phyloP scores from a whole-genome alignment of 2,329 filamentous ascomycete genomes.

The Penicillium sp. region DNA sequence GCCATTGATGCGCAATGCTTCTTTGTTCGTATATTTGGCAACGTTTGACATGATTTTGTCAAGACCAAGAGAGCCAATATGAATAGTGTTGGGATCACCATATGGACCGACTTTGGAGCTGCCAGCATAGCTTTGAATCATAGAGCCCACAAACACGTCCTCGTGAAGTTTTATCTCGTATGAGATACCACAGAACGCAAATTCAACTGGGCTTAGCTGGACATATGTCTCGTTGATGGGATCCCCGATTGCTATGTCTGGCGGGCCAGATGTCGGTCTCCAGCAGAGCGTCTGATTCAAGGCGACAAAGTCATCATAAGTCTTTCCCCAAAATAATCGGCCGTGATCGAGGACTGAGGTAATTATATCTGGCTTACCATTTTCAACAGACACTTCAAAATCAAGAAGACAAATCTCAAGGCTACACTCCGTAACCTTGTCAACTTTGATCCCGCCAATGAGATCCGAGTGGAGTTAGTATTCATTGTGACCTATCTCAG shows the following conservation, averaged over 20 bases:
- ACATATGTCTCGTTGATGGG: neutral
- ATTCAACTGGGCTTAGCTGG: neutral
- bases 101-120: too few species aligned
- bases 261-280: neutral
- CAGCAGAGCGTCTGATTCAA: neutral
- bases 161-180: too few species aligned
- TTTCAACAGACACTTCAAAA: neutral
- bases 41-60: neutral
- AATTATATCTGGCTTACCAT: neutral
- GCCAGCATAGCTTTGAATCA: too few species aligned
- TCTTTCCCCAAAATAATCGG: neutral
- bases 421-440: neutral
- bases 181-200: neutral
- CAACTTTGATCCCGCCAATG: neutral
- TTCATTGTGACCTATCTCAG: neutral
- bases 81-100: neutral
- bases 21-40: neutral
- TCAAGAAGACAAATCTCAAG: slow-evolving; percentile 1
- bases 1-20: neutral
- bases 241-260: neutral
- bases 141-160: too few species aligned
- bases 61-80: neutral
- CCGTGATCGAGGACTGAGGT: neutral
- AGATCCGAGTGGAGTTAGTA: neutral
- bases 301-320: neutral